These are phyloP conservation scores for Sporothrix luriei DNA, from an alignment of 2,329 filamentous ascomycete genomes.

Conservation along the genomic window DNA sequence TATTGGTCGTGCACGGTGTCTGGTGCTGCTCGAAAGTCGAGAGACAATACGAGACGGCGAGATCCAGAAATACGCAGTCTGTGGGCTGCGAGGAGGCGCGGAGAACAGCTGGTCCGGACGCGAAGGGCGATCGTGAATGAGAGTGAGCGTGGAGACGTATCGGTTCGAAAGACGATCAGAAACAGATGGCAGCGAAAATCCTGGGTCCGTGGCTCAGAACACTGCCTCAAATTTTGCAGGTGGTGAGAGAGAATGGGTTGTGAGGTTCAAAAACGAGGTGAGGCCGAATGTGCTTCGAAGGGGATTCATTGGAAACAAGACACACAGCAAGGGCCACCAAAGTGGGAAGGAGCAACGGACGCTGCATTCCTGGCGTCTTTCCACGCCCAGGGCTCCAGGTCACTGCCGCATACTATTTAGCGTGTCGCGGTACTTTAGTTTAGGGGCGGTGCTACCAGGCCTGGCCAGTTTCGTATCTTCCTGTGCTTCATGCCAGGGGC, in stretches of 20 bases:
- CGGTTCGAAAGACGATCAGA: slow-evolving; percentile 7
- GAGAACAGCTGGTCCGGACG: slow-evolving; percentile 18
- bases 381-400: slow-evolving; percentile 18
- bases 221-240: slow-evolving; percentile 23
- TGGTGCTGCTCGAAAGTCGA: background rate
- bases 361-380: slow-evolving; percentile 19
- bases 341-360: slow-evolving; percentile 21
- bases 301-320: slow-evolving; percentile 18
- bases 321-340: slow-evolving; percentile 12
- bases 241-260: background rate
- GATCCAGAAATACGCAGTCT: slow-evolving; percentile 10
- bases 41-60: slow-evolving; percentile 23
- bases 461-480: slow-evolving; percentile 25
- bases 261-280: slow-evolving; percentile 13
- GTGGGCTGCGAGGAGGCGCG: slow-evolving; percentile 28
- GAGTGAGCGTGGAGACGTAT: background rate
- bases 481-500: slow-evolving; percentile 25
- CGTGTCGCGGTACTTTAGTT: slow-evolving; percentile 28
- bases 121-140: slow-evolving; percentile 16
- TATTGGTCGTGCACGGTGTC: background rate
- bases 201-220: slow-evolving; percentile 23
- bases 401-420: slow-evolving; percentile 23
- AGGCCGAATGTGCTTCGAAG: slow-evolving; percentile 7
- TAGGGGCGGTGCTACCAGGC: slow-evolving; percentile 8
- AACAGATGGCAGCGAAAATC: background rate